Base-by-base conservation (phyloP, 768 basidiomycete genomes). In the Lentinus brumalis region DNA sequence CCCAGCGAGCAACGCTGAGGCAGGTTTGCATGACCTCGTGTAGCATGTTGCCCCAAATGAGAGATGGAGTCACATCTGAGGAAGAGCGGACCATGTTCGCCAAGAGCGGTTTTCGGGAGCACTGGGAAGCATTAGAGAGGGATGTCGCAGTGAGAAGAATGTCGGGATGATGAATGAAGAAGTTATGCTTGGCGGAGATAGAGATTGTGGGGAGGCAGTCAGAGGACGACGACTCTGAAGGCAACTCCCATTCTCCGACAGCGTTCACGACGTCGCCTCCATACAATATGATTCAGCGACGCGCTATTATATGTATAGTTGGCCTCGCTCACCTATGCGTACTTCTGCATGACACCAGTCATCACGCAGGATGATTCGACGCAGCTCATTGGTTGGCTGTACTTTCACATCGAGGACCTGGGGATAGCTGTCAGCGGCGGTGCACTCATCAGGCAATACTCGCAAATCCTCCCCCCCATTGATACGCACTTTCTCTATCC, bases 11-110 rank as follows among this genome's bases (percentile, higher is more conserved):
- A 47, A 82, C 79, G 26, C 70, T 72, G 53, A 98, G 77, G 66
- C 92, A 94, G 0, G 80, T 76, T 70, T 98, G 95, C 78, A 97
- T 85, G 38, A 98, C 87, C 65, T 94, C 88, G 67, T 99, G 97
- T 5, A 97, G 81, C 74, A 98, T 86, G 67, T 89, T 97, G 40
- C 97, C 97, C 86, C 94, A 98, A 0, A 96, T 79, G 11, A 92
- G 78, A 5, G 88, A 79, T 2, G 90, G 87, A 0, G 87, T 85
- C 14, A 76, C 75, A 61, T 88, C 86, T 6, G 81, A 83, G 0
- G 80, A 76, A 0, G 86, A 82, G 41, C 83, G 85, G 45, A 89
- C 74, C 53, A 88, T 78, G 45, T 79, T 76, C 44, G 85, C 86
- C 32, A 99, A 77, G n/a, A 98, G 79, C 0, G 96, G 92, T 73